These are phyloP conservation scores for Geotrichum fermentans DNA, from an alignment of 1,139 yeast species.

Conservation along the genomic window DNA sequence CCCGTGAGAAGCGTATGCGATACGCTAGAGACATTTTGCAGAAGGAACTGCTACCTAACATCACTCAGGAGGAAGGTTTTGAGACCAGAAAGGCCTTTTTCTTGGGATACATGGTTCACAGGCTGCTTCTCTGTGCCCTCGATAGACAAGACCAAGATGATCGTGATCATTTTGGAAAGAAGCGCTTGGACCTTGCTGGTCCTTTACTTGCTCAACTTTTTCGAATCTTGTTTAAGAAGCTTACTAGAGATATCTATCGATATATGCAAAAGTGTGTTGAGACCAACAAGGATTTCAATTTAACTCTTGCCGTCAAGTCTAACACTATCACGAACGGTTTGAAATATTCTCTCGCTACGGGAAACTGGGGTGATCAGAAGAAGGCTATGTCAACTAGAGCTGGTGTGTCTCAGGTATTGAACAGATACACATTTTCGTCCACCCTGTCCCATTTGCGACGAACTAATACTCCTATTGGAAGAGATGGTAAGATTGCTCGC, in stretches of 20 bases:
- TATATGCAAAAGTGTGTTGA: constrained; percentile 99
- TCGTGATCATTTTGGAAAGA: constrained; percentile 98
- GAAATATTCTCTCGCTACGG: constrained; percentile 95
- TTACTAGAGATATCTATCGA: constrained; percentile 90
- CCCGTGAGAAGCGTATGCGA: constrained; percentile 96
- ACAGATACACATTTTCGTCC: constrained; percentile 95
- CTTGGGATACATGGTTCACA: constrained; percentile 95
- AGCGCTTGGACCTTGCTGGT: constrained; percentile 96
- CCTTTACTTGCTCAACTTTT: constrained; percentile 92
- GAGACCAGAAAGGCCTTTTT: constrained; percentile 96
- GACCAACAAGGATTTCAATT: constrained; percentile 91
- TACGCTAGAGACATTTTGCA: constrained; percentile 95
- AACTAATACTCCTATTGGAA: constrained; percentile 97
- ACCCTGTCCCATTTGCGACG: constrained; percentile 96
- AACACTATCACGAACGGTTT: constrained; percentile 96
- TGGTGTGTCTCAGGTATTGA: constrained; percentile 97
- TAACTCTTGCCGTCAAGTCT: constrained; percentile 93
- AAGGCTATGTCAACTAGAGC: constrained; percentile 98
- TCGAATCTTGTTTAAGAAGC: constrained; percentile 87
- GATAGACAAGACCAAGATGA: constrained; percentile 98
- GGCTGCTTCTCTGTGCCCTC: constrained; percentile 87
- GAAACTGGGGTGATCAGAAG: constrained; percentile 99
- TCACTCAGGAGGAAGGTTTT: constrained; percentile 94
- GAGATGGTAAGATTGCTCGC: constrained; percentile 96
- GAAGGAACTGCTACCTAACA: constrained; percentile 93